Percentiles rank a stretch among this genome's conserved stretches.
Conservation (phyloP, 306 rosid species). For the Trifolium repens region DNA sequence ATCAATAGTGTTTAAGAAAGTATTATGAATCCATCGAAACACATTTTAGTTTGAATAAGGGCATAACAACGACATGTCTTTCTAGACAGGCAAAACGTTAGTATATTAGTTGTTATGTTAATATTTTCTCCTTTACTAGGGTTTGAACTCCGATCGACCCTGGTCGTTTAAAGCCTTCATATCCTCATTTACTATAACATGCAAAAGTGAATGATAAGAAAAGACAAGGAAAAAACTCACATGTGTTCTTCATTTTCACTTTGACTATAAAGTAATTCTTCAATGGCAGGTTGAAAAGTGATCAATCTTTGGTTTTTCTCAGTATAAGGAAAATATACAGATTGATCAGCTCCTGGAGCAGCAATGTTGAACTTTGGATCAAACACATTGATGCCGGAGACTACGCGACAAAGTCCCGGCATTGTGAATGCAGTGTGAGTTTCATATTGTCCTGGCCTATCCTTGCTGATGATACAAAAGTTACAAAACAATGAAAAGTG, state of each 20-base stretch:
- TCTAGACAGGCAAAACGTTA: no score
- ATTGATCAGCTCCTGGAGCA: slow-evolving; percentile 92
- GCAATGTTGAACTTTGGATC: slow-evolving; percentile 96
- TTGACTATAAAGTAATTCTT: slow-evolving; percentile 54
- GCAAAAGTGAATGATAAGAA: neutral
- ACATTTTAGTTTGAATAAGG: no score
- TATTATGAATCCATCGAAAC: no score
- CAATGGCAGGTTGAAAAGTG: slow-evolving; percentile 50
- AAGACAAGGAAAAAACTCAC: slow-evolving; percentile 38
- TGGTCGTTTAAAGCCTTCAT: neutral
- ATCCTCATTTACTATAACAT: neutral
- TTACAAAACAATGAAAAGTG: slow-evolving; percentile 14
- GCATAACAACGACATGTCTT: no score
- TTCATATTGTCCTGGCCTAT: slow-evolving; percentile 84
- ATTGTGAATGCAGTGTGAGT: slow-evolving; percentile 82
- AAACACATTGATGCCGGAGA: slow-evolving; percentile 82
- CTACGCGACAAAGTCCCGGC: slow-evolving; percentile 82
- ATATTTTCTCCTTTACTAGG: neutral
- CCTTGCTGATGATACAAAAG: slow-evolving; percentile 56
- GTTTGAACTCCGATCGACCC: neutral
- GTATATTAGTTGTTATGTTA: no score
- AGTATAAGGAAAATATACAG: slow-evolving; percentile 75
- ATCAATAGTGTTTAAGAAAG: no score
- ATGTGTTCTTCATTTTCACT: slow-evolving; percentile 53
- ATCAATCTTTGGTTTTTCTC: slow-evolving; percentile 48